Percentiles rank a stretch among this genome's conserved stretches.
Conservation (phyloP, 2,329 filamentous ascomycete genomes). For the Aureobasidium lini region DNA sequence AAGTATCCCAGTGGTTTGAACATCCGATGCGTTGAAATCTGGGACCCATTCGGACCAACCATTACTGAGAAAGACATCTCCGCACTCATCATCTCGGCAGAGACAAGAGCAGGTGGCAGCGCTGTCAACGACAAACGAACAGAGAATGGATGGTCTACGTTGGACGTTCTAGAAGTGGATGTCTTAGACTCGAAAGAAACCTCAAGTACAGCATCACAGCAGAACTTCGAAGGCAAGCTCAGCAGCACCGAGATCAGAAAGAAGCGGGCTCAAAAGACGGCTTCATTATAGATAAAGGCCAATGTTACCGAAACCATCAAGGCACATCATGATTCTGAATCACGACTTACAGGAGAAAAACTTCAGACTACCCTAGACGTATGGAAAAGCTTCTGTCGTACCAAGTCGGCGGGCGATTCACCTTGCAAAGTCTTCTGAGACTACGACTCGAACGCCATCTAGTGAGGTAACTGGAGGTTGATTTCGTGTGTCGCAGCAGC, state of each 20-base stretch:
- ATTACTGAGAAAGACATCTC: slow-evolving; percentile 72
- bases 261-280: slow-evolving; percentile 17
- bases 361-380: too few species aligned
- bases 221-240: slow-evolving; percentile 71
- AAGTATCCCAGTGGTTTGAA: slow-evolving; percentile 55
- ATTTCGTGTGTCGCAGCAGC: not conserved
- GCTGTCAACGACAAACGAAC: slow-evolving; percentile 78
- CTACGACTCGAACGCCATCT: not conserved
- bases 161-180: slow-evolving; percentile 83
- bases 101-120: slow-evolving; percentile 75
- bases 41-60: slow-evolving; percentile 84
- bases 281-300: not conserved
- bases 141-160: slow-evolving; percentile 65
- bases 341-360: not conserved
- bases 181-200: slow-evolving; percentile 64
- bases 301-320: not conserved
- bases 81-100: slow-evolving; percentile 76
- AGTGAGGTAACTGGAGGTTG: not conserved
- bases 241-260: slow-evolving; percentile 74
- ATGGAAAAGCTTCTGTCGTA: too few species aligned
- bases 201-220: slow-evolving; percentile 25
- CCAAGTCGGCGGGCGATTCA: too few species aligned
- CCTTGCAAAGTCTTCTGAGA: too few species aligned
- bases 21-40: slow-evolving; percentile 76
- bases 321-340: not conserved